Base-by-base conservation (phyloP, 1,284 basidiomycete species). In the Boletus smithii region DNA sequence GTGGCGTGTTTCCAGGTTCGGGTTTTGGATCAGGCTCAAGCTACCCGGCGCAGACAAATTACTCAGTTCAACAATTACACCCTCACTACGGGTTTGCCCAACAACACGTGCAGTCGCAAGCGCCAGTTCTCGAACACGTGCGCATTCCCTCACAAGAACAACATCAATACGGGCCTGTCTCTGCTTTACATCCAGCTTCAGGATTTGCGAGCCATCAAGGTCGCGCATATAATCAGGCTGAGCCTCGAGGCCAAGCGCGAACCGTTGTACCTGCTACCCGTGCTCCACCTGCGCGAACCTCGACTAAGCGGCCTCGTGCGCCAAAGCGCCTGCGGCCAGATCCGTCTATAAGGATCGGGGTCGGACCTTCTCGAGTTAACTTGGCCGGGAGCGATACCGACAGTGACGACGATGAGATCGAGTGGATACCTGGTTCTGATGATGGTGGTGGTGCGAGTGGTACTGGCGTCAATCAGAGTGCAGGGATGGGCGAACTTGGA, bases 351-450 rank as follows among this genome's bases (percentile, higher is more conserved):
- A 43, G 37, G 10, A 5, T 23, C 13, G 29, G 24, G 16, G 39
- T 36, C 1, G 42, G 38, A 6, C 17, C 42, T 8, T 29, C 50
- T 29, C 50, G 42, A 29, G 29, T 37, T 13, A 53, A 51, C 27
- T 10, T 33, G 2, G 46, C 27, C 3, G 62, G 62, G 14, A 67
- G 62, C 23, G 64, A 68, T 5, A 57, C 60, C 14, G 62, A 67
- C 1, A 68, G 64, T 9, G 66, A 65, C 0, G 63, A 68, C 2
- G 63, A 65, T 1, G 63, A 65, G 2, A 37, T 59, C 14, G 62
- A 66, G 24, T 61, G 50, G 54, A 41, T 46, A 14, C 50, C 56
- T 51, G 53, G 55, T 13, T 13, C 32, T 23, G 51, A 42, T 22
- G 46, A 42, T 6, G 32, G 42, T 24, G 42, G 39, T 22, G 46